Conservation (phyloP, 257 asterid species). For the Plectranthus barbatus region DNA sequence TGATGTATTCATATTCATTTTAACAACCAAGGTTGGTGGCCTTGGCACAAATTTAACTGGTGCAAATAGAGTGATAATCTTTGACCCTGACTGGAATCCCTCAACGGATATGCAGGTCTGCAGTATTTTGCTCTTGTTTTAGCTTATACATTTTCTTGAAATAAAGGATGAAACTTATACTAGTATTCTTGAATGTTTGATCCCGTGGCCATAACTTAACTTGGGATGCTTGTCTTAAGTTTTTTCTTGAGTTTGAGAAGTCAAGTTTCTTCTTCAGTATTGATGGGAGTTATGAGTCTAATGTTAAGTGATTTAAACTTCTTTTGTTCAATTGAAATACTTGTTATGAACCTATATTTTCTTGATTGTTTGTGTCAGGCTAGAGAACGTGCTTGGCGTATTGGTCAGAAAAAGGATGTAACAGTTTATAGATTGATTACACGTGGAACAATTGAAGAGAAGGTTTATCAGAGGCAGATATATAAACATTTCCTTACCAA, state of each 20-base stretch:
- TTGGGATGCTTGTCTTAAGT: neutral
- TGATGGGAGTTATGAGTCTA: neutral
- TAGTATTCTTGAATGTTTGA: neutral
- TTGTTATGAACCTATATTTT: constrained; percentile 11
- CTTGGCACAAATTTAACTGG: constrained; percentile 94
- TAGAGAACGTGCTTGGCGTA: constrained; percentile 99
- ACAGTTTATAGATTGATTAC: constrained; percentile 87
- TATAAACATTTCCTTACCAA: constrained; percentile 94
- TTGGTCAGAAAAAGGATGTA: constrained; percentile 93
- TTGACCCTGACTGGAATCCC: constrained; percentile 99
- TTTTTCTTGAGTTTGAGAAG: neutral
- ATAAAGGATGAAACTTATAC: constrained; percentile 1
- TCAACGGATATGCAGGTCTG: constrained; percentile 96
- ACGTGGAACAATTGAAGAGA: constrained; percentile 98
- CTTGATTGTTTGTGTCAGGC: constrained; percentile 52
- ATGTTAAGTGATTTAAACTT: neutral
- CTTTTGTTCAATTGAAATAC: constrained; percentile 8
- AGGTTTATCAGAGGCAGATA: constrained; percentile 96
- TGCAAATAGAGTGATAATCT: constrained; percentile 93
- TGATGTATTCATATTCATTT: constrained; percentile 71
- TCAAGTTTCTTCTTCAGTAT: neutral
- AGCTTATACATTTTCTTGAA: neutral
- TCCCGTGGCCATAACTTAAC: neutral
- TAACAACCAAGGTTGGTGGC: constrained; percentile 98
- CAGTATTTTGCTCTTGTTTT: constrained; percentile 13